Conservation (phyloP, 2,329 filamentous ascomycete species). For the Ophiostoma sp. region DNA sequence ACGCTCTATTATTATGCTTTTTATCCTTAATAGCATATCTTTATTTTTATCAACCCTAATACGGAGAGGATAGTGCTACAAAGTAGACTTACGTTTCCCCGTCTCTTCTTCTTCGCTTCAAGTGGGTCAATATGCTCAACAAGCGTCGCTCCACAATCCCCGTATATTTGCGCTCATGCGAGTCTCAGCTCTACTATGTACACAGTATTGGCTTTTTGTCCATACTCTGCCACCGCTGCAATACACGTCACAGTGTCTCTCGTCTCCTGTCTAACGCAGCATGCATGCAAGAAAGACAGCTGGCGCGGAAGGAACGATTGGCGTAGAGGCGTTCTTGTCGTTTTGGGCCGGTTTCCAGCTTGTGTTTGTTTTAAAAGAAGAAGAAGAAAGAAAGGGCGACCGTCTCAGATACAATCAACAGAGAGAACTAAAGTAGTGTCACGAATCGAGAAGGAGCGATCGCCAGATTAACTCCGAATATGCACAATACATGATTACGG, state of each 20-base stretch:
- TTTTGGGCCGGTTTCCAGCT: neutral
- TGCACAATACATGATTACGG: no score
- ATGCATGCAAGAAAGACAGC: neutral
- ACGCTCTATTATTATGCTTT: no score
- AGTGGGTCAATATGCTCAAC: neutral
- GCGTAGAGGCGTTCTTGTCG: neutral
- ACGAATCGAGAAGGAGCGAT: no score
- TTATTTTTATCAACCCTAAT: no score
- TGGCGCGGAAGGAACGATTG: neutral
- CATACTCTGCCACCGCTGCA: neutral
- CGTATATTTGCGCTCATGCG: neutral
- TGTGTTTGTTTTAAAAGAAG: no score
- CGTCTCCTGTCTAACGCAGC: constrained; percentile 6
- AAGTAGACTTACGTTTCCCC: no score
- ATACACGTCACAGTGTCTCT: constrained; percentile 11
- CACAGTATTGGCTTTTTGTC: no score
- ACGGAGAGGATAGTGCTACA: no score
- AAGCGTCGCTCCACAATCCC: neutral
- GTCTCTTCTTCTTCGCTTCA: neutral
- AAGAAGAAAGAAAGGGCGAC: no score
- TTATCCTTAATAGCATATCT: no score
- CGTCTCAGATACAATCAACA: neutral
- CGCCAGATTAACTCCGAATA: no score
- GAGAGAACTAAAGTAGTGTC: no score
- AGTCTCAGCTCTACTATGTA: neutral